These are phyloP conservation scores for Holtermanniella nyarrowii DNA, from an alignment of 768 basidiomycete genomes.

Conservation along the genomic window DNA sequence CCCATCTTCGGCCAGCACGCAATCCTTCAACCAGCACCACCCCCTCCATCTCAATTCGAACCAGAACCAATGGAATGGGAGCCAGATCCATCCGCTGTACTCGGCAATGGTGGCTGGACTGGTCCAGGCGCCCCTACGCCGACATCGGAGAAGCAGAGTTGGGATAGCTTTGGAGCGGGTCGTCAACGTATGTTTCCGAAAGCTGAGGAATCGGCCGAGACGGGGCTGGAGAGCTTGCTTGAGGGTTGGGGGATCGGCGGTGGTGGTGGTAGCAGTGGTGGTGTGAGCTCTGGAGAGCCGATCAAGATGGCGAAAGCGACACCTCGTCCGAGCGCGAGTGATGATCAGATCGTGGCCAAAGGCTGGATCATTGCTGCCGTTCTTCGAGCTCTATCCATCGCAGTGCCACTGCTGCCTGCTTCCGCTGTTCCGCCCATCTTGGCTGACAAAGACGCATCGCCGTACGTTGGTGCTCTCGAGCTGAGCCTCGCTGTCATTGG, in stretches of 20 bases:
- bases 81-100: constrained; percentile 10
- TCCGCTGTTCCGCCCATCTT: too few species aligned
- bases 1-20: constrained; percentile 39
- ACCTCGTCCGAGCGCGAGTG: too few species aligned
- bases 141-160: constrained; percentile 12
- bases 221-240: constrained; percentile 26
- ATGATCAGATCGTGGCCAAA: too few species aligned
- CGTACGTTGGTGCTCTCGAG: too few species aligned
- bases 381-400: too few species aligned
- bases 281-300: too few species aligned
- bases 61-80: constrained; percentile 40
- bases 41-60: constrained; percentile 1
- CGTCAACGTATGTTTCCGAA: constrained; percentile 27
- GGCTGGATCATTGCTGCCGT: too few species aligned
- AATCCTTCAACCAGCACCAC: constrained; percentile 1
- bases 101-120: constrained; percentile 9
- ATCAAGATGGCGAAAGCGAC: too few species aligned
- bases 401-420: too few species aligned
- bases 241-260: constrained; percentile 25
- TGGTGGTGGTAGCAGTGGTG: neutral
- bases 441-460: too few species aligned
- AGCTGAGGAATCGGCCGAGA: constrained; percentile 15
- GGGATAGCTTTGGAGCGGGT: constrained; percentile 25
- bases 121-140: too few species aligned
- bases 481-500: too few species aligned